These are phyloP conservation scores for Chalciporus sp. DNA, from an alignment of 1,284 basidiomycete genomes.

Conservation along the genomic window DNA sequence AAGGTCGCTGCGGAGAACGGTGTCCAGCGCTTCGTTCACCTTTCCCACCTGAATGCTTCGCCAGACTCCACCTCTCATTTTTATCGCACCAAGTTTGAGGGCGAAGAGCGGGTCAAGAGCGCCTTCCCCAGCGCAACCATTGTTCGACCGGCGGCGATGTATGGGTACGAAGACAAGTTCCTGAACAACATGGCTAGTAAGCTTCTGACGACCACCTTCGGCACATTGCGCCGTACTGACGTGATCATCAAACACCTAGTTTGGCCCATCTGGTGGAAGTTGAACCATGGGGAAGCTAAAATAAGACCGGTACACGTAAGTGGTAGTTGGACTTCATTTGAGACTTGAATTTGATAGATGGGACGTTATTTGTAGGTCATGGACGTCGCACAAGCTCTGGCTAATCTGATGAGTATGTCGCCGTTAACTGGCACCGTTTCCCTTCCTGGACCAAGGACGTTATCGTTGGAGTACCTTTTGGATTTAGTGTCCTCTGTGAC, in stretches of 20 bases:
- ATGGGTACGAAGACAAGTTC: constrained; percentile 93
- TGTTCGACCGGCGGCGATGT: constrained; percentile 85
- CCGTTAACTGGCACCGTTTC: constrained; percentile 71
- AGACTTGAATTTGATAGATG: constrained; percentile 21
- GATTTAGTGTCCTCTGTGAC: constrained; percentile 84
- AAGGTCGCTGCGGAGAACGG: constrained; percentile 76
- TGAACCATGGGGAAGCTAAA: constrained; percentile 87
- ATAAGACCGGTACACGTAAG: constrained; percentile 91
- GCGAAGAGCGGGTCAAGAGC: constrained; percentile 86
- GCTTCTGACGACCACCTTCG: constrained; percentile 33
- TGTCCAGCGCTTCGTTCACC: constrained; percentile 88
- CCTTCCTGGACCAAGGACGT: constrained; percentile 88
- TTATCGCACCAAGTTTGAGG: constrained; percentile 89
- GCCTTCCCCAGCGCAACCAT: constrained; percentile 91
- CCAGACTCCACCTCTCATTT: constrained; percentile 79
- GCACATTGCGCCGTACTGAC: constrained; percentile 14
- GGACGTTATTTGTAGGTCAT: constrained; percentile 59
- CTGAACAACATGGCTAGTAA: constrained; percentile 90
- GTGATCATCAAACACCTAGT: constrained; percentile 44
- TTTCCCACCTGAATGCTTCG: constrained; percentile 95
- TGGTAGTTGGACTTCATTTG: not conserved
- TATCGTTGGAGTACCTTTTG: constrained; percentile 86
- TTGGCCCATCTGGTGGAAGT: constrained; percentile 94
- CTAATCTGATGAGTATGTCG: constrained; percentile 72
- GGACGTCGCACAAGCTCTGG: constrained; percentile 92